Conservation (phyloP, 1,284 basidiomycete species). For the Rhodotorula sp. region DNA sequence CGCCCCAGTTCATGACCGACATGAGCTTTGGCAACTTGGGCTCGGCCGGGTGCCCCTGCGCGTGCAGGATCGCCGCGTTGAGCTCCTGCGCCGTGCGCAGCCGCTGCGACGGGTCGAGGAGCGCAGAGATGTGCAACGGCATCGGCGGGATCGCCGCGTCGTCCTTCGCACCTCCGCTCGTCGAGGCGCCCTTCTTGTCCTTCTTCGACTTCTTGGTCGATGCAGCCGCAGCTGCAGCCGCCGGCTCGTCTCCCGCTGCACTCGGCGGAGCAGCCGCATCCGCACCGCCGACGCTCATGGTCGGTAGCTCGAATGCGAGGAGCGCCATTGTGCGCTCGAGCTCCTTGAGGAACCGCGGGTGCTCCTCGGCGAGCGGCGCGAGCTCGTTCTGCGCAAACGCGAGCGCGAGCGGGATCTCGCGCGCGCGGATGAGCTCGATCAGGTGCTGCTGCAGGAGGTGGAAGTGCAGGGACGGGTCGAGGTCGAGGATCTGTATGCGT, state of each 20-base stretch:
- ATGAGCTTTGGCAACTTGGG: constrained; percentile 86
- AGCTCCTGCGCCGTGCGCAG: constrained; percentile 87
- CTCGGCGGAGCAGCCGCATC: neutral
- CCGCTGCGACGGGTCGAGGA: constrained; percentile 81
- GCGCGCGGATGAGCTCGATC: constrained; percentile 89
- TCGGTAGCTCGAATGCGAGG: constrained; percentile 77
- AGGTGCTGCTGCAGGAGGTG: constrained; percentile 90
- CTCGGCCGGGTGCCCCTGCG: constrained; percentile 85
- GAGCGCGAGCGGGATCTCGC: constrained; percentile 75
- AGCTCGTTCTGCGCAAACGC: constrained; percentile 90
- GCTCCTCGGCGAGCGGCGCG: constrained; percentile 91
- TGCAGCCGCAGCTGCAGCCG: neutral
- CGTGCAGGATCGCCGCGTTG: constrained; percentile 91
- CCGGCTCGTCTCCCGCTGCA: neutral
- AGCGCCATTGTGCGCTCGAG: constrained; percentile 94
- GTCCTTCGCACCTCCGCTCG: neutral
- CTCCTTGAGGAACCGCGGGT: constrained; percentile 86
- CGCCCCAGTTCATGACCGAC: constrained; percentile 84
- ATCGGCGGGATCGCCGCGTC: constrained; percentile 31
- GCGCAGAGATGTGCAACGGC: constrained; percentile 70
- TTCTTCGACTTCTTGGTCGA: constrained; percentile 26
- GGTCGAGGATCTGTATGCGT: constrained; percentile 79
- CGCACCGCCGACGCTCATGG: constrained; percentile 39
- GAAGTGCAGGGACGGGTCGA: constrained; percentile 85
- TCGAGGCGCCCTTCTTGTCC: constrained; percentile 12